These are phyloP conservation scores for Fragilaria crotonensis DNA, from an alignment of 108 stramenopile genomes.

Conservation along the genomic window DNA sequence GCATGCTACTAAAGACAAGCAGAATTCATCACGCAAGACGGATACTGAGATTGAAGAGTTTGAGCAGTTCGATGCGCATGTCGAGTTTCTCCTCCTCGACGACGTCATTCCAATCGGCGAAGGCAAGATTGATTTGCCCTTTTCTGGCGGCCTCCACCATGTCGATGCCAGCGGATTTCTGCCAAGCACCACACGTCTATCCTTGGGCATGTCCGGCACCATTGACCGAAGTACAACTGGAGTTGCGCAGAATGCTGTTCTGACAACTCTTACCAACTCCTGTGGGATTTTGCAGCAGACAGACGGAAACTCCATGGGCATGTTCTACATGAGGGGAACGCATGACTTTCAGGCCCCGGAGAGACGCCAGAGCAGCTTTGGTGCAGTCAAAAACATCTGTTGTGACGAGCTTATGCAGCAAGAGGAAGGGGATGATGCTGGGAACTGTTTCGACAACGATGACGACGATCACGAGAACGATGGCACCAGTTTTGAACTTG, in stretches of 20 bases:
- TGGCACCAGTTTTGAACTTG: conserved; percentile 1
- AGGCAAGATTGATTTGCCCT: conserved; percentile 37
- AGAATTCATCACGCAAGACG: conserved; percentile 14
- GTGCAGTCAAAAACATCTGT: too few species aligned
- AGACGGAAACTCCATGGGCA: conserved; percentile 14
- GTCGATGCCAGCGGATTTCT: background rate
- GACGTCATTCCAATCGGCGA: conserved; percentile 81
- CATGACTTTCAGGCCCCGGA: background rate
- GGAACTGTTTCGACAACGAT: conserved; percentile 1
- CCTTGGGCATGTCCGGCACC: conserved; percentile 4
- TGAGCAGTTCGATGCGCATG: conserved; percentile 55
- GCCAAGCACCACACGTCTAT: conserved; percentile 14
- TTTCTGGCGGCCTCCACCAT: background rate
- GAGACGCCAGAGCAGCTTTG: background rate
- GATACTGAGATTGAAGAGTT: conserved; percentile 65
- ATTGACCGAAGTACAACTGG: background rate
- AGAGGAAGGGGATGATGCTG: conserved; percentile 32
- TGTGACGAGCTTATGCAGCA: conserved; percentile 10
- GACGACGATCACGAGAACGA: conserved; percentile 19
- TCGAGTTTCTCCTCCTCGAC: conserved; percentile 87
- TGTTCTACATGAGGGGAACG: conserved; percentile 12
- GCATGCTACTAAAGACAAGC: conserved; percentile 2
- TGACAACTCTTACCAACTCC: background rate
- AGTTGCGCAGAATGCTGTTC: background rate
- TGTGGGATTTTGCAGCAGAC: conserved; percentile 3